These are phyloP conservation scores for Penicillium tannophilum DNA, from an alignment of 495 filamentous ascomycete species.

Conservation along the genomic window DNA sequence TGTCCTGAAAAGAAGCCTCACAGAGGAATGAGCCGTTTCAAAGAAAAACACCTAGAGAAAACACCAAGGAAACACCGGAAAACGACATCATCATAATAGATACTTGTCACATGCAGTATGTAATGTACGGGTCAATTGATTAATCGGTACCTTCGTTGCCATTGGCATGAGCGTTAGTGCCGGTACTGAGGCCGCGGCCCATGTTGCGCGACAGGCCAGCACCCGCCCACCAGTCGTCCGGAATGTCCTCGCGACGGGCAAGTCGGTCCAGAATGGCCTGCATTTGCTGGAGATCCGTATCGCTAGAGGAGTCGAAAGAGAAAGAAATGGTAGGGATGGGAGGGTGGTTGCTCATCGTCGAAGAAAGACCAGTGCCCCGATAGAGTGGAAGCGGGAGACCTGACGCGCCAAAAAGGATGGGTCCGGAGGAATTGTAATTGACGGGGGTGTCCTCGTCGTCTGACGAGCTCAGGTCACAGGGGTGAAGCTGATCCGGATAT, in stretches of 20 bases:
- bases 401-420: slow-evolving; percentile 1
- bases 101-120: slow-evolving; percentile 2
- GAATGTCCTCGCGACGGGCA: slow-evolving; percentile 67
- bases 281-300: slow-evolving; percentile 61
- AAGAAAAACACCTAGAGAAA: not conserved
- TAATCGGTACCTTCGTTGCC: slow-evolving; percentile 18
- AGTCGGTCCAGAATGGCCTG: slow-evolving; percentile 67
- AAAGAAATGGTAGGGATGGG: slow-evolving; percentile 42
- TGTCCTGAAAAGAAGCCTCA: not conserved
- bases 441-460: slow-evolving; percentile 33
- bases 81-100: slow-evolving; percentile 8
- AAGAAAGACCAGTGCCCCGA: slow-evolving; percentile 32
- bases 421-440: slow-evolving; percentile 10
- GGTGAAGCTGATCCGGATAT: slow-evolving; percentile 44
- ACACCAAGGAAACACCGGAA: not conserved
- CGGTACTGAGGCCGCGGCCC: slow-evolving; percentile 32
- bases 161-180: slow-evolving; percentile 25
- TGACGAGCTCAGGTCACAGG: slow-evolving; percentile 44
- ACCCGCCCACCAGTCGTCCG: slow-evolving; percentile 76
- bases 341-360: slow-evolving; percentile 43
- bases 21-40: not conserved
- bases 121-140: slow-evolving; percentile 9
- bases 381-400: slow-evolving; percentile 27
- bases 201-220: slow-evolving; percentile 65
- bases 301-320: slow-evolving; percentile 32